Evolutionary conservation across 2,329 filamentous ascomycete genomes (phyloP).

Genomic region (Incumbomyces delicatus): DNA sequence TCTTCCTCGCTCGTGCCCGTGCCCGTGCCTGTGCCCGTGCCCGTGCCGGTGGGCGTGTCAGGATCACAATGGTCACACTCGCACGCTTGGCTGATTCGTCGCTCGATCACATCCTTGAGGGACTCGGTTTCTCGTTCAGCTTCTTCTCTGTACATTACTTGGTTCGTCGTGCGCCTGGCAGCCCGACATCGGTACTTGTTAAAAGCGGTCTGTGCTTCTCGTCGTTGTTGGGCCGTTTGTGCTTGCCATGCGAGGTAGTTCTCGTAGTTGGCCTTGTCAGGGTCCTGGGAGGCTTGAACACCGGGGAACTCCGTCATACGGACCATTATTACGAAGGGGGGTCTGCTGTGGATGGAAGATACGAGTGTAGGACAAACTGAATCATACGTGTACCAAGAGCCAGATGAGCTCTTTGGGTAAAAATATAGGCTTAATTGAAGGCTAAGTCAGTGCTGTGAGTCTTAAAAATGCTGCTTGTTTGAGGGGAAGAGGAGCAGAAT

Average conservation of each 20-base stretch:
- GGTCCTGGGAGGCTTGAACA: neutral
- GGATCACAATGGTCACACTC: neutral
- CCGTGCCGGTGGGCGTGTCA: neutral
- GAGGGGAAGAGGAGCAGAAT: too few relatives aligned
- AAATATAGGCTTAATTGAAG: too few relatives aligned
- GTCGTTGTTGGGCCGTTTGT: neutral
- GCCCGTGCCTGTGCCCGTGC: neutral
- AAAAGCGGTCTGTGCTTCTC: neutral
- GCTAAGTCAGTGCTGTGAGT: too few relatives aligned
- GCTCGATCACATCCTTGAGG: constrained; percentile 1
- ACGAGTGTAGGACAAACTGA: neutral
- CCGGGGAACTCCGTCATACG: neutral
- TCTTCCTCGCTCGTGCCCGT: neutral
- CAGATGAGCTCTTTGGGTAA: too few relatives aligned
- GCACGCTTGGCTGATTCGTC: constrained; percentile 4
- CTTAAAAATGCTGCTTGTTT: too few relatives aligned
- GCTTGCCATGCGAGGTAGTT: constrained; percentile 8
- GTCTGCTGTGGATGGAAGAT: neutral
- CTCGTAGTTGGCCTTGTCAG: constrained; percentile 3
- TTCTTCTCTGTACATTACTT: constrained; percentile 3
- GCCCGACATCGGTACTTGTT: neutral
- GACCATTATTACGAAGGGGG: neutral
- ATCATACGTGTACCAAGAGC: neutral
- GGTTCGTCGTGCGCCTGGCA: neutral
- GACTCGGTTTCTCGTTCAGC: neutral